Base-by-base conservation (phyloP, 139 green algal species). In the Chlamydomonas incerta region DNA sequence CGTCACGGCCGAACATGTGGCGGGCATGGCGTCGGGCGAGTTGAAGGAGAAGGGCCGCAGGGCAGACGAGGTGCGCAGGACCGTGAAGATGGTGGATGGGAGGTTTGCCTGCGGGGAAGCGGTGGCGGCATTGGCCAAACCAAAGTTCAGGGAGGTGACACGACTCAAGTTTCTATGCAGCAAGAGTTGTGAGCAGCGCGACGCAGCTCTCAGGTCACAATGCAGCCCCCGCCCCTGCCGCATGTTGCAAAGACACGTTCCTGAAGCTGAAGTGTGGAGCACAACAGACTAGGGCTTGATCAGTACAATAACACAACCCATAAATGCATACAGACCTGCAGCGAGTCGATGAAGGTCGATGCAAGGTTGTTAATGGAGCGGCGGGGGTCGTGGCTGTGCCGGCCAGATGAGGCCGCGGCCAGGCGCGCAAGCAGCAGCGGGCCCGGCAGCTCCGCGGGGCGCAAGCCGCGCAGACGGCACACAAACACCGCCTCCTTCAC, bases 1-100 rank as follows among this genome's bases (percentile, higher is more conserved):
- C n/a, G n/a, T n/a, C n/a, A n/a, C n/a, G n/a, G n/a, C 41, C 41
- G 67, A 15, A 14, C 46, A 31, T 18, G 67, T 29, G 24, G 80
- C 52, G 52, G 73, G 41, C 23, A 81, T 55, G 26, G 72, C 28
- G 4, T 76, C 72, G 24, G n/a, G 29, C 0, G 29, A 23, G 72
- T 92, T 93, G 72, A 90, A 95, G 29, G 72, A 60, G 81, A 95
- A 95, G 0, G 92, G 81, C 87, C 90, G 66, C 62, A 96, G 87
- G 26, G 92, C 90, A 11, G 74, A 66, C 29, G 91, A 90, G 60
- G 92, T 95, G 23, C 88, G 66, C 31, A 95, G 46, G 37, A 96
- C 86, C 1, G 90, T 93, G 81, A 88, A 93, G 34, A 95, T 73
- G 17, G 87, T 92, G 41, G 89, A 92, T 5, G 93, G 91, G 75